Evolutionary conservation across 345 rosid genomes (phyloP), one percentile per base, ranked within the genome.

Genomic region (Brassica rapa): DNA sequence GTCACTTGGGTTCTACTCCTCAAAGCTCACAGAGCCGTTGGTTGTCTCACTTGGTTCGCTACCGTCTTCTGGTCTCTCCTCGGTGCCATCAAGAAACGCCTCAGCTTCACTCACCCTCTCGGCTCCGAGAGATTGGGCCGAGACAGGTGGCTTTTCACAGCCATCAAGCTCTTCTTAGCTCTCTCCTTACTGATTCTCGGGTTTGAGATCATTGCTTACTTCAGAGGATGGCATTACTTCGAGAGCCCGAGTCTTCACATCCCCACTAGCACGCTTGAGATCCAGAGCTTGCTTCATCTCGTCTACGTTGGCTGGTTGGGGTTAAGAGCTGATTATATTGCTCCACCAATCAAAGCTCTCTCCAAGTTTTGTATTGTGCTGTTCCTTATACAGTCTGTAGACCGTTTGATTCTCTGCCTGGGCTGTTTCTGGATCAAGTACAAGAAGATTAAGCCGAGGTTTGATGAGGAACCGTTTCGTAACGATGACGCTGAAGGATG

Each of bases 1-100:
- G 93, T 91, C 11, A 91, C 92, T 21, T 93, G 98, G 98, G 95
- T 93, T 68, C 76, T 93, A 77, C 97, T 93, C 64, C 97, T 93
- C 69, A 93, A 90, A 79, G 98, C 97, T 82, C 93, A 93, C 19
- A 86, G 85, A 76, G 98, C 97, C 29, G 92, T 88, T 55, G 97
- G 97, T 10, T 91, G 92, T 72, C 85, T 93, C 56, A 86, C 95
- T 80, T 91, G 91, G 96, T 23, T 93, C 6, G 94, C 88, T 49
- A 77, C 90, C 32, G 73, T 89, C 71, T 83, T 93, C 65, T 93
- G 98, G 96, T 81, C 94, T 53, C 83, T 89, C 84, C 93, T 93
- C 43, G 93, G 96, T 46, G 73, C 94, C 71, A 82, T 91, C 56
- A 93, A 91, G 87, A 87, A 82, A 70, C 84, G 98, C 70, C 73